These are phyloP conservation scores for Groenewaldozyma salmanticensis DNA, from an alignment of 805 yeast species.

Conservation along the genomic window DNA sequence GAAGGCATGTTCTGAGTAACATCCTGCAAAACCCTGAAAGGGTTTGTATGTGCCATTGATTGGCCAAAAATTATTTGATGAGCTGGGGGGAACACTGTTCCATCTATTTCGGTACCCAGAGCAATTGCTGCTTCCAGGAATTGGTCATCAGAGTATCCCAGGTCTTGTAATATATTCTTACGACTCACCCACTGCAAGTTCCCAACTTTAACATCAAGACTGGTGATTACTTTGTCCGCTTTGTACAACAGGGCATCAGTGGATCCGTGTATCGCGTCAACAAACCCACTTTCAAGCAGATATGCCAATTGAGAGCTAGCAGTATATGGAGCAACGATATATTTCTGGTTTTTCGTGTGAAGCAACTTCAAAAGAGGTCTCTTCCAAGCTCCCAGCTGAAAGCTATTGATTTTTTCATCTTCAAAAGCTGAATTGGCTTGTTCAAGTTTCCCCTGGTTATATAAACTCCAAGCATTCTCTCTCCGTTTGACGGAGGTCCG, in stretches of 20 bases:
- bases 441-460: slow-evolving; percentile 29
- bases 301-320: slow-evolving; percentile 76
- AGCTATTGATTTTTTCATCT: slow-evolving; percentile 15
- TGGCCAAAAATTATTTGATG: slow-evolving; percentile 19
- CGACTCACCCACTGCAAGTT: slow-evolving; percentile 63
- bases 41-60: slow-evolving; percentile 16
- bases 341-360: slow-evolving; percentile 47
- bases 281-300: slow-evolving; percentile 41
- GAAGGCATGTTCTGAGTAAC: slow-evolving; percentile 21
- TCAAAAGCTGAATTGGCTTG: slow-evolving; percentile 21
- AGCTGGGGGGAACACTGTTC: slow-evolving; percentile 44
- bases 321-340: slow-evolving; percentile 70
- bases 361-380: slow-evolving; percentile 49
- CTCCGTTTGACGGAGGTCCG: slow-evolving; percentile 13
- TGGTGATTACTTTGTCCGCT: slow-evolving; percentile 62
- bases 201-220: slow-evolving; percentile 55
- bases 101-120: slow-evolving; percentile 71
- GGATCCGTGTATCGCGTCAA: slow-evolving; percentile 78
- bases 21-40: slow-evolving; percentile 21
- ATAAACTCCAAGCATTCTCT: slow-evolving; percentile 35
- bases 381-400: slow-evolving; percentile 8
- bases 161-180: slow-evolving; percentile 46
- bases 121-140: slow-evolving; percentile 67
- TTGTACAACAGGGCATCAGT: slow-evolving; percentile 60
- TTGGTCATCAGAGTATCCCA: slow-evolving; percentile 51